phyloP scores from a whole-genome alignment of 2,329 filamentous ascomycete genomes.

The Diplodia sapinea region DNA sequence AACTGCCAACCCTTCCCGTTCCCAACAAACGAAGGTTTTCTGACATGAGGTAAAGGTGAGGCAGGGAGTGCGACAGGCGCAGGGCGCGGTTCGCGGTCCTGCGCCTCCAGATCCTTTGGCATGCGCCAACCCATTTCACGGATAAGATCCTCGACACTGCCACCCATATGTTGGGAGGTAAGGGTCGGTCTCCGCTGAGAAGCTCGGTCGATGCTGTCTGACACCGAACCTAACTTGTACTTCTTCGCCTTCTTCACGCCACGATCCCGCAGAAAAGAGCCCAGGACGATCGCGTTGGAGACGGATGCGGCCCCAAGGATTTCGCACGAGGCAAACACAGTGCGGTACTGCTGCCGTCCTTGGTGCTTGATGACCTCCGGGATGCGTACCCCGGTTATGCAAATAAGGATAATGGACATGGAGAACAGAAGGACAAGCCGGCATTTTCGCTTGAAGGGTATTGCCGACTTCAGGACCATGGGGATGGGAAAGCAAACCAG shows the following conservation, averaged over 20 bases:
- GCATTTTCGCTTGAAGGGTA: conserved; percentile 77
- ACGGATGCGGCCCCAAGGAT: conserved; percentile 86
- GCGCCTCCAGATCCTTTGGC: conserved; percentile 55
- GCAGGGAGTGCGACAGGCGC: conserved; percentile 37
- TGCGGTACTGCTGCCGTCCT: conserved; percentile 84
- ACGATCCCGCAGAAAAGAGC: conserved; percentile 88
- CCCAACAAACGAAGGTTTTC: conserved; percentile 27
- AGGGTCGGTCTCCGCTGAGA: conserved; percentile 67
- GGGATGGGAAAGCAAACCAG: conserved; percentile 89
- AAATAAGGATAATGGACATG: conserved; percentile 79
- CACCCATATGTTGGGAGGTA: conserved; percentile 70
- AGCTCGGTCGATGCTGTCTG: conserved; percentile 60
- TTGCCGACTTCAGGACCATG: conserved; percentile 79
- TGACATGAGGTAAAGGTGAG: conserved; percentile 34
- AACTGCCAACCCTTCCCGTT: conserved; percentile 43
- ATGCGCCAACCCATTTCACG: conserved; percentile 76
- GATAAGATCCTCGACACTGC: conserved; percentile 90
- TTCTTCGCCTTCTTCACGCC: conserved; percentile 83
- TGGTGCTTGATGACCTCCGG: conserved; percentile 72
- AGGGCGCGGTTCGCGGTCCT: conserved; percentile 32
- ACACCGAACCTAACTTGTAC: conserved; percentile 66
- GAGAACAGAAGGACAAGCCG: conserved; percentile 83
- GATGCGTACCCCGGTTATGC: conserved; percentile 80
- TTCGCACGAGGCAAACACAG: conserved; percentile 86
- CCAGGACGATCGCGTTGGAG: conserved; percentile 87